Evolutionary conservation across 768 basidiomycete genomes (phyloP).

Genomic region (Leccinum rimulosum): DNA sequence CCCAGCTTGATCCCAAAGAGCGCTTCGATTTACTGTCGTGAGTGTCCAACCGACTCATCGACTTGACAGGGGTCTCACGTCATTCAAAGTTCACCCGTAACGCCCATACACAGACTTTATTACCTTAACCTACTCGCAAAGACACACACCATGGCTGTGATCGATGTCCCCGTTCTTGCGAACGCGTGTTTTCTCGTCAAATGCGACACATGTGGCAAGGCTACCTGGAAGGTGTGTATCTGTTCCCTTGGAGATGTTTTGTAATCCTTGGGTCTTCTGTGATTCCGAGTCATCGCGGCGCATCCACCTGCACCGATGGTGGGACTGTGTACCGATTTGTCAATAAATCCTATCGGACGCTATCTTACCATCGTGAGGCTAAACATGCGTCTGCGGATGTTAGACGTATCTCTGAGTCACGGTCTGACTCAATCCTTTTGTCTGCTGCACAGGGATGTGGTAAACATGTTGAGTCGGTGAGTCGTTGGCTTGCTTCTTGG

Average conservation of each 20-base stretch:
- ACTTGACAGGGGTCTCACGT: constrained; percentile 16
- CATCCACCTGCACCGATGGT: constrained; percentile 16
- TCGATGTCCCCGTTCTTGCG: constrained; percentile 35
- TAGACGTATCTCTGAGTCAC: constrained; percentile 13
- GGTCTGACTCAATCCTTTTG: not conserved
- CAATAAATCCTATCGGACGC: not conserved
- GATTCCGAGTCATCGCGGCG: constrained; percentile 15
- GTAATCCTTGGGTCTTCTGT: constrained; percentile 13
- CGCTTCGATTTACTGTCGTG: not conserved
- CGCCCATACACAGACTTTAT: constrained; percentile 27
- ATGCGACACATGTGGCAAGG: constrained; percentile 64
- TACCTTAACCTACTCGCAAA: constrained; percentile 32
- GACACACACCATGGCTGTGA: constrained; percentile 24
- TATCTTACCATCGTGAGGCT: constrained; percentile 9
- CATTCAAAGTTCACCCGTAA: constrained; percentile 18
- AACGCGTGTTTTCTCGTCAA: constrained; percentile 55
- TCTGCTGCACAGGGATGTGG: constrained; percentile 61
- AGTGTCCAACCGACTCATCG: constrained; percentile 3
- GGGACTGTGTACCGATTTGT: constrained; percentile 14
- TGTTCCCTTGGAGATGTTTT: constrained; percentile 28
- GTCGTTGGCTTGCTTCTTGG: constrained; percentile 26
- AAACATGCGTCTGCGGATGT: constrained; percentile 18
- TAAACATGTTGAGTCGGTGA: constrained; percentile 59
- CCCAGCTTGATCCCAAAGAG: not conserved
- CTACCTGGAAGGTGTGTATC: constrained; percentile 62